These are phyloP conservation scores for Candida glucosophila DNA, from an alignment of 1,139 yeast species.

Conservation along the genomic window DNA sequence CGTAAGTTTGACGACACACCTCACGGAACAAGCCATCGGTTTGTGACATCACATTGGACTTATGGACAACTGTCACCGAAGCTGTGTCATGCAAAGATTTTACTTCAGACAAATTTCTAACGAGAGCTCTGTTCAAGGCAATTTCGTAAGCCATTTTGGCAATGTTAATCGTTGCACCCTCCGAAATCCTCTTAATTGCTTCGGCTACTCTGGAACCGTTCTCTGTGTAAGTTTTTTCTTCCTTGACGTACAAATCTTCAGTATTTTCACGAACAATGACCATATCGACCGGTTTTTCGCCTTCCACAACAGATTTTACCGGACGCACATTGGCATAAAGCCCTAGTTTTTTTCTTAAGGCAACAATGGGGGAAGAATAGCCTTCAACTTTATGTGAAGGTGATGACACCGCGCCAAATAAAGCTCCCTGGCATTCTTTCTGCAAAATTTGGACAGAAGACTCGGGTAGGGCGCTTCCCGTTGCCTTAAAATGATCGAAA, in stretches of 20 bases:
- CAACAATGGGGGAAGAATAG: constrained; percentile 96
- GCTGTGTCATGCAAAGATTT: constrained; percentile 45
- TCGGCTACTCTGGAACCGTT: constrained; percentile 86
- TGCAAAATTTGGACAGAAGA: constrained; percentile 77
- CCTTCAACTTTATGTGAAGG: constrained; percentile 93
- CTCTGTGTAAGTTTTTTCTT: constrained; percentile 65
- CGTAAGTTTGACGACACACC: constrained; percentile 71
- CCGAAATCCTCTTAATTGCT: constrained; percentile 93
- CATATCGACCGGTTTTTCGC: constrained; percentile 86
- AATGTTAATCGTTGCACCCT: constrained; percentile 75
- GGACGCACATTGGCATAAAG: constrained; percentile 96
- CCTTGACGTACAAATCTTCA: constrained; percentile 92
- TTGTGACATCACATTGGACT: constrained; percentile 86
- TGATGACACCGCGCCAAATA: constrained; percentile 94
- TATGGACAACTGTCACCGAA: constrained; percentile 87
- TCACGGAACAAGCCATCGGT: constrained; percentile 96
- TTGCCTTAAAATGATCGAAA: constrained; percentile 81
- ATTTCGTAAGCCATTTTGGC: constrained; percentile 89
- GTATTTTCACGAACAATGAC: constrained; percentile 98
- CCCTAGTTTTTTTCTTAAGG: constrained; percentile 89
- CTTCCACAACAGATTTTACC: constrained; percentile 82
- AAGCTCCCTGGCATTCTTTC: constrained; percentile 88
- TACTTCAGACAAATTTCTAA: constrained; percentile 54
- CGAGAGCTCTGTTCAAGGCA: constrained; percentile 82
- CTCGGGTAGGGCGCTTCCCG: constrained; percentile 94